Percentiles rank a stretch among this genome's conserved stretches.
phyloP scores from a whole-genome alignment of 176 grass and related monocot genomes.

The Oryza meyeriana region DNA sequence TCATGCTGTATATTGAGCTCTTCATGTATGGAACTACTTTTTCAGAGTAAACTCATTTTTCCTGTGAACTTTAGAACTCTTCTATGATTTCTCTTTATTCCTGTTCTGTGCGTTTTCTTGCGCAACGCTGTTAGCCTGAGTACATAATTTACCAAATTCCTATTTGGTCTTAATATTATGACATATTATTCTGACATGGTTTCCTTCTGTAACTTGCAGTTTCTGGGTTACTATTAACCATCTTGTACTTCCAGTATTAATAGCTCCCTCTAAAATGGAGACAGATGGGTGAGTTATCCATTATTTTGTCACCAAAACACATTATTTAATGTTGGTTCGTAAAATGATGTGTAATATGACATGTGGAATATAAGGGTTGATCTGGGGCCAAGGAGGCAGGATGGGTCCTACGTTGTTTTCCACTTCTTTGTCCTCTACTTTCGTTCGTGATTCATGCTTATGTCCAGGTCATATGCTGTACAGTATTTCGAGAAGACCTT shows the following conservation, averaged over 20 bases:
- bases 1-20: slow-evolving; percentile 3
- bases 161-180: slow-evolving; percentile 5
- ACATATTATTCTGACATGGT: slow-evolving; percentile 32
- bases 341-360: background rate
- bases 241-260: slow-evolving; percentile 46
- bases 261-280: slow-evolving; percentile 42
- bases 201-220: slow-evolving; percentile 46
- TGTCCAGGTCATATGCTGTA: slow-evolving; percentile 55
- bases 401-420: background rate
- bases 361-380: background rate
- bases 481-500: slow-evolving; percentile 68
- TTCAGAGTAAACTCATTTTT: background rate
- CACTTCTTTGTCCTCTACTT: background rate
- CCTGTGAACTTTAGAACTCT: background rate
- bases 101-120: background rate
- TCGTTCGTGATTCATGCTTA: slow-evolving; percentile 40
- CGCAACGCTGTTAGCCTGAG: background rate
- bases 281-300: slow-evolving; percentile 64
- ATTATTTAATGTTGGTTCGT: background rate
- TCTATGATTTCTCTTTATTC: background rate
- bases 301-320: slow-evolving; percentile 20
- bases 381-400: background rate
- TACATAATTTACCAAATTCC: background rate
- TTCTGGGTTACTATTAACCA: slow-evolving; percentile 72
- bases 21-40: background rate